A percentile compares a stretch with the other conserved stretches of the same genome.
Evolutionary conservation across 257 asterid species (phyloP).

Genomic region (Ligustrum vulgare): DNA sequence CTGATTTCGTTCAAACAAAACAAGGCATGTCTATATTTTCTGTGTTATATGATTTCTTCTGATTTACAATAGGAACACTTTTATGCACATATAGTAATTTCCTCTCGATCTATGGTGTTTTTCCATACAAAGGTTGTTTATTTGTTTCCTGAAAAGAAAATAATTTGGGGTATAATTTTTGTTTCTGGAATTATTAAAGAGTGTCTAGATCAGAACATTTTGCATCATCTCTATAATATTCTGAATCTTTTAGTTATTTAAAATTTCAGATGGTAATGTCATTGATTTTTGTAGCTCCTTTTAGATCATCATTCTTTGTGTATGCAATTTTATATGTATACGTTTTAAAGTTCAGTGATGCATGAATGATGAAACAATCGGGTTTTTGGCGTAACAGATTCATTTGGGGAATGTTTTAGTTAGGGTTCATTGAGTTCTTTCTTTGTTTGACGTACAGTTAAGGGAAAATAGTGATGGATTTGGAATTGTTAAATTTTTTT

Average conservation of each 20-base stretch:
- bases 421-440: slow-evolving; percentile 18
- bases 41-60: not conserved
- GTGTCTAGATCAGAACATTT: slow-evolving; percentile 17
- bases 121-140: slow-evolving; percentile 22
- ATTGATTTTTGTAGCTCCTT: slow-evolving; percentile 13
- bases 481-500: not conserved
- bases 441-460: not conserved
- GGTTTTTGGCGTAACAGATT: slow-evolving; percentile 13
- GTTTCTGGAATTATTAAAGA: slow-evolving; percentile 18
- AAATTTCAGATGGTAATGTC: slow-evolving; percentile 5
- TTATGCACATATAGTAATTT: slow-evolving; percentile 12
- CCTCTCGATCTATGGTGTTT: slow-evolving; percentile 39
- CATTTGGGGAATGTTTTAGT: slow-evolving; percentile 21
- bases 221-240: slow-evolving; percentile 1
- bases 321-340: too few relatives aligned
- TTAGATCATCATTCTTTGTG: too few relatives aligned
- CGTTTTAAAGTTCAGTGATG: slow-evolving; percentile 12
- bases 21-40: not conserved
- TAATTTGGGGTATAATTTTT: not conserved
- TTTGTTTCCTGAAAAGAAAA: slow-evolving; percentile 13
- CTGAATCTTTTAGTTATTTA: slow-evolving; percentile 12
- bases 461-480: not conserved
- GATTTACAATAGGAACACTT: slow-evolving; percentile 2
- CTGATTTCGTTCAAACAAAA: not conserved
- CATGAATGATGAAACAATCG: slow-evolving; percentile 3